Conservation (phyloP, 768 basidiomycete species). For the Coprinopsis cinerea region DNA sequence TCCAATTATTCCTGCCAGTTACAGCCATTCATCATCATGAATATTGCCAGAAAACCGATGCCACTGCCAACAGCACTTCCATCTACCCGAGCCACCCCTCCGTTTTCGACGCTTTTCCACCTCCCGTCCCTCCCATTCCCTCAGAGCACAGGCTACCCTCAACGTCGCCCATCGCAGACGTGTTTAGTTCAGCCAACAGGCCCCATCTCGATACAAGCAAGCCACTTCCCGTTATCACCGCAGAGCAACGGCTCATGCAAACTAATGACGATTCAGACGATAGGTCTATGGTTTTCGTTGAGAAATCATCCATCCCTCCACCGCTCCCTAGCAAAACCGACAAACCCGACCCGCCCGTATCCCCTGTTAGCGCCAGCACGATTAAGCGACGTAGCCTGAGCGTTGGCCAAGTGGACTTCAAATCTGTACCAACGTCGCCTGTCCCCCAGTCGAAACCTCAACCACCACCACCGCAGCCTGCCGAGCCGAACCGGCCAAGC, state of each 20-base stretch:
- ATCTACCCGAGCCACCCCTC: conserved; percentile 28
- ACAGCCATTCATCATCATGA: conserved; percentile 14
- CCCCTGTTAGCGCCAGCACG: conserved; percentile 20
- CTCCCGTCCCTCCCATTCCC: conserved; percentile 51
- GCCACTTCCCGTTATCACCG: conserved; percentile 58
- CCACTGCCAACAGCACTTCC: conserved; percentile 26
- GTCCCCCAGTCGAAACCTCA: too few species aligned
- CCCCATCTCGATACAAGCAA: conserved; percentile 41
- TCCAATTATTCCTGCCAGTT: conserved; percentile 9
- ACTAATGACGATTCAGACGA: conserved; percentile 45
- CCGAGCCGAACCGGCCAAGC: conserved; percentile 12
- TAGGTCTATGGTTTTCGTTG: conserved; percentile 52
- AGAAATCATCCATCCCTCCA: conserved; percentile 36
- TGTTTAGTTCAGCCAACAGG: conserved; percentile 30
- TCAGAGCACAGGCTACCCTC: conserved; percentile 32
- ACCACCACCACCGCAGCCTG: conserved; percentile 18
- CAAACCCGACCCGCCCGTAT: conserved; percentile 25
- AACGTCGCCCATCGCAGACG: conserved; percentile 46
- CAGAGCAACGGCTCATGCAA: conserved; percentile 22
- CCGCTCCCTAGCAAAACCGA: conserved; percentile 22
- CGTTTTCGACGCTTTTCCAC: conserved; percentile 40
- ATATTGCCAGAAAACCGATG: conserved; percentile 52
- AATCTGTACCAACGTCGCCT: conserved; percentile 33
- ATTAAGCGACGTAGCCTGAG: conserved; percentile 69
- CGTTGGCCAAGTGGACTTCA: conserved; percentile 57